phyloP scores from a whole-genome alignment of 2,329 filamentous ascomycete species.

The Cryphonectria radicalis region DNA sequence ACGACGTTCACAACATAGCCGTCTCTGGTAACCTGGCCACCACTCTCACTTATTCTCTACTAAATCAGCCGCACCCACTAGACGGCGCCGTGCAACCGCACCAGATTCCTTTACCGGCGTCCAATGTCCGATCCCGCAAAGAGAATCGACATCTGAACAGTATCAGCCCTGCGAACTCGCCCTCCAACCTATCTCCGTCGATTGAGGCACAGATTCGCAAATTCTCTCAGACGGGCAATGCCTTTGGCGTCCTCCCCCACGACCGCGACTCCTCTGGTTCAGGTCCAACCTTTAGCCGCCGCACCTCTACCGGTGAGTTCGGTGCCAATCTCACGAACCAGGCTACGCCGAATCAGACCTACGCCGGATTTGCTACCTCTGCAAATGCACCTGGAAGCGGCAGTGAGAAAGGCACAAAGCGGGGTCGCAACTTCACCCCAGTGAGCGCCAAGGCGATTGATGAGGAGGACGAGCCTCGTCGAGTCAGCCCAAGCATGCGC shows the following conservation, averaged over 20 bases:
- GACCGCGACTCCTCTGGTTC: conserved; percentile 35
- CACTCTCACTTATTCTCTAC: conserved; percentile 51
- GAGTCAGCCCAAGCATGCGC: conserved; percentile 40
- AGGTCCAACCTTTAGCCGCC: conserved; percentile 39
- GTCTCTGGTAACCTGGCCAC: conserved; percentile 46
- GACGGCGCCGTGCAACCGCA: conserved; percentile 37
- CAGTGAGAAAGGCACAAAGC: conserved; percentile 48
- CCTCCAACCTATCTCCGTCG: conserved; percentile 27
- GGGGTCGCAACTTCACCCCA: conserved; percentile 52
- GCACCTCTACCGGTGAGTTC: conserved; percentile 38
- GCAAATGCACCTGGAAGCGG: conserved; percentile 29
- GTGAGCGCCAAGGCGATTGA: conserved; percentile 51
- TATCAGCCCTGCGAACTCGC: conserved; percentile 27
- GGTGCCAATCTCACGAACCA: conserved; percentile 39
- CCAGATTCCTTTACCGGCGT: conserved; percentile 38
- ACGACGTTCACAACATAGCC: conserved; percentile 32
- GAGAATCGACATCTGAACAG: conserved; percentile 43
- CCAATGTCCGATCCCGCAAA: conserved; percentile 50
- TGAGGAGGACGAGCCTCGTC: conserved; percentile 51
- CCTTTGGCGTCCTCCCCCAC: conserved; percentile 29
- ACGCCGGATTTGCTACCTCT: conserved; percentile 29
- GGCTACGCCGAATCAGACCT: conserved; percentile 32
- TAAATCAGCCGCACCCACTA: conserved; percentile 51
- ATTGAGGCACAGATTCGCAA: conserved; percentile 42
- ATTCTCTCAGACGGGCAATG: conserved; percentile 41